Evolutionary conservation across 768 basidiomycete species (phyloP), one percentile per base, ranked within the genome.

Genomic region (Leccinum disarticulatum): DNA sequence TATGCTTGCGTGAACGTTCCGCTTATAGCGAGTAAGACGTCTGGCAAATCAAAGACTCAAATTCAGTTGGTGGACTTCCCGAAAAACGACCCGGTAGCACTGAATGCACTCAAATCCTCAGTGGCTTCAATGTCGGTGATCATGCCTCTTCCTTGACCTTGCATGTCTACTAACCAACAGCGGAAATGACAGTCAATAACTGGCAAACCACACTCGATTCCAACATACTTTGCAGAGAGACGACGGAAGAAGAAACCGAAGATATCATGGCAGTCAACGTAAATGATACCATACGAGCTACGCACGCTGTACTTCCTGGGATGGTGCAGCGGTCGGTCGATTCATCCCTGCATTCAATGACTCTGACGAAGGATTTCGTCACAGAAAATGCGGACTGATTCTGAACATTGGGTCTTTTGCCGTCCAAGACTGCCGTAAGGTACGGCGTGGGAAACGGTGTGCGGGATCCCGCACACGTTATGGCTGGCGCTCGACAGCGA

Each of bases 371-470:
- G 22, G 17, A 0, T 2, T 19, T 19, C 8, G 41, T 15, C 27
- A 35, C 60, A 93, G 91, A 54, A 90, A 90, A 72, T 84, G 86
- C 27, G 94, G 93, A 8, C 78, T 99, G 55, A 86, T 99, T 65
- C 79, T 98, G 47, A 96, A 93, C 68, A 80, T 98, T 56, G 93
- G 95, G 27, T 98, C 97, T 0, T 95, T 99, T 68, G 87, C 93
- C 22, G 93, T 93, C 7, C 77, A 87, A 17, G 80, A 22, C 22
- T 22, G 22, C 22, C 22, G 22, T 22, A 22, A 22, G 22, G 22
- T 22, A 22, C 22, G 22, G 22, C 22, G 22, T 22, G 22, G 22
- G 22, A 22, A 22, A 22, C 22, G 22, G 22, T 22, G 22, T 22
- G 22, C 22, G 22, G 22, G 22, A 22, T 22, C 22, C 22, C 22